phyloP scores from a whole-genome alignment of 2,329 filamentous ascomycete genomes.

The Fusarium sororula region DNA sequence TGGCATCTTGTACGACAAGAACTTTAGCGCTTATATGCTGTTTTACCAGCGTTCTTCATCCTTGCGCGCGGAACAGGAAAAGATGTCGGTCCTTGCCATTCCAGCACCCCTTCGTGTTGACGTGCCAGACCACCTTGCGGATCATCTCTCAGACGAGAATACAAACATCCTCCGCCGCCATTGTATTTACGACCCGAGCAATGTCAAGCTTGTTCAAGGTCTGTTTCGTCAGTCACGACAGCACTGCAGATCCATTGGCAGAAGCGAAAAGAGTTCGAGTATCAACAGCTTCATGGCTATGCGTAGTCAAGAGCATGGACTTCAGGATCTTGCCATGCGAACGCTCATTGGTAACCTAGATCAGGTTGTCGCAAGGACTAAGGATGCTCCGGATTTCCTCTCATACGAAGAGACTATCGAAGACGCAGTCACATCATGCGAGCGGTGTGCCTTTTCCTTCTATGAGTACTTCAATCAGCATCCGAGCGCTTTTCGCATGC shows the following conservation, averaged over 20 bases:
- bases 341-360: slow-evolving; percentile 74
- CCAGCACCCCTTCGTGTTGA: slow-evolving; percentile 53
- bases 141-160: slow-evolving; percentile 77
- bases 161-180: slow-evolving; percentile 77
- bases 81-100: slow-evolving; percentile 48
- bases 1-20: slow-evolving; percentile 68
- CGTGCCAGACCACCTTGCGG: slow-evolving; percentile 56
- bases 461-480: slow-evolving; percentile 69
- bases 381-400: slow-evolving; percentile 72
- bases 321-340: slow-evolving; percentile 62
- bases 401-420: slow-evolving; percentile 60
- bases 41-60: slow-evolving; percentile 88
- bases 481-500: slow-evolving; percentile 66
- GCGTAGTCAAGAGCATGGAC: slow-evolving; percentile 28
- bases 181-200: slow-evolving; percentile 78
- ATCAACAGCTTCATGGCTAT: slow-evolving; percentile 6
- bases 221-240: slow-evolving; percentile 67
- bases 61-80: slow-evolving; percentile 63
- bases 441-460: slow-evolving; percentile 64
- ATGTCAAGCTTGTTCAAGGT: slow-evolving; percentile 72
- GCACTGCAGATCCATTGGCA: slow-evolving; percentile 47
- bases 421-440: slow-evolving; percentile 58
- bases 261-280: neutral
- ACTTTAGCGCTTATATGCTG: slow-evolving; percentile 94
- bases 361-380: slow-evolving; percentile 76